Conservation (phyloP, 805 yeast genomes). For the Hermanozyma aechmeae region DNA sequence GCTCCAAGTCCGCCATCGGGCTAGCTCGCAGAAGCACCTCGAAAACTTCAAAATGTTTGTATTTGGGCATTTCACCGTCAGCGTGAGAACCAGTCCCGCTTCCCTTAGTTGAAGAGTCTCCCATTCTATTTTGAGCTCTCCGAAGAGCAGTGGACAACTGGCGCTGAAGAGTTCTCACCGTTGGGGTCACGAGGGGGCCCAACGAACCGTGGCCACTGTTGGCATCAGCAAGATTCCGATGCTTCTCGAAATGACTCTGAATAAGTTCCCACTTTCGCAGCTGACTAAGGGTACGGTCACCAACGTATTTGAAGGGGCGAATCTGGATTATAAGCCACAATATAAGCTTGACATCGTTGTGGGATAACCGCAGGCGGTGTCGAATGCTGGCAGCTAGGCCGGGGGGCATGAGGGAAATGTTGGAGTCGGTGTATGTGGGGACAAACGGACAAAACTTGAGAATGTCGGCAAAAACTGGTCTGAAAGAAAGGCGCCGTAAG, state of each 20-base stretch:
- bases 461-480: too few relatives aligned
- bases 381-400: too few relatives aligned
- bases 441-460: too few relatives aligned
- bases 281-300: constrained; percentile 22
- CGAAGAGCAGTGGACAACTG: constrained; percentile 23
- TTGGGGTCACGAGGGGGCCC: constrained; percentile 20
- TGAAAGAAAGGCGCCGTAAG: too few relatives aligned
- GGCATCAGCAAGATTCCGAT: constrained; percentile 7
- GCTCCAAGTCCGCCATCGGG: constrained; percentile 18
- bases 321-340: constrained; percentile 19
- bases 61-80: constrained; percentile 2
- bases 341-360: constrained; percentile 19
- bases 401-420: too few relatives aligned
- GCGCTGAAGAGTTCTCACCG: constrained; percentile 28
- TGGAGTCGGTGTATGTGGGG: too few relatives aligned
- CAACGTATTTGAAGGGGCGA: constrained; percentile 29
- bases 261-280: constrained; percentile 28
- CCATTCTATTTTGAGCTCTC: constrained; percentile 13
- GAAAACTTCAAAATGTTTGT: constrained; percentile 1
- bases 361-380: constrained; percentile 17
- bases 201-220: too few relatives aligned
- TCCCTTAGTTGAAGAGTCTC: too few relatives aligned
- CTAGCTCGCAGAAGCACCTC: constrained; percentile 9
- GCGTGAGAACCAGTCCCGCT: too few relatives aligned
- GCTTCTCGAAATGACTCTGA: constrained; percentile 15